Evolutionary conservation across 1,284 basidiomycete species (phyloP).

Genomic region (Ustilago bromivora): DNA sequence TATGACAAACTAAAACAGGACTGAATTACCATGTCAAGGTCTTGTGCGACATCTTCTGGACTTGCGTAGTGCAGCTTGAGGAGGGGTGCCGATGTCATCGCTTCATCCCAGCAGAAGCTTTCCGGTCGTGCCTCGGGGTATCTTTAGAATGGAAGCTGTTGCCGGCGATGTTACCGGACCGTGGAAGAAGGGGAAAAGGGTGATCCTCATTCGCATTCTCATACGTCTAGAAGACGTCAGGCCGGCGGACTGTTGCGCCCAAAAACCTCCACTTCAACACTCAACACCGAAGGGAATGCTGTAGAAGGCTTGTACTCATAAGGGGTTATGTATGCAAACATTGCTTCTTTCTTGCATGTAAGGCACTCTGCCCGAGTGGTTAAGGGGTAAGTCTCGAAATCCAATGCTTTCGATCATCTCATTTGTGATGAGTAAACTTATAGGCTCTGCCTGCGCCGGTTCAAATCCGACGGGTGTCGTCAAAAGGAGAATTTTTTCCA

Average conservation of each 20-base stretch:
- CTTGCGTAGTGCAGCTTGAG: slow-evolving; percentile 25
- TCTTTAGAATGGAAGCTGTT: background rate
- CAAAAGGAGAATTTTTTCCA: slow-evolving; percentile 14
- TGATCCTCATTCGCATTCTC: background rate
- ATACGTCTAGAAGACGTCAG: background rate
- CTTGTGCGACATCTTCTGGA: slow-evolving; percentile 41
- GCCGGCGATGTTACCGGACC: background rate
- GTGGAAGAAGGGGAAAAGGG: background rate
- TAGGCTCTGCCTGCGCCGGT: slow-evolving; percentile 51
- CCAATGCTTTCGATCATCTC: slow-evolving; percentile 22
- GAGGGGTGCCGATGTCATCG: slow-evolving; percentile 23
- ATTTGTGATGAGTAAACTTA: slow-evolving; percentile 32
- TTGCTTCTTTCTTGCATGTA: background rate
- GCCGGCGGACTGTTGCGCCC: slow-evolving; percentile 9
- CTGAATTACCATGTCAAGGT: slow-evolving; percentile 47
- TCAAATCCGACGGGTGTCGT: slow-evolving; percentile 52
- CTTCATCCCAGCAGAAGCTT: background rate
- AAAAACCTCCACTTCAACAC: background rate
- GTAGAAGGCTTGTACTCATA: background rate
- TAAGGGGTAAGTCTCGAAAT: slow-evolving; percentile 52
- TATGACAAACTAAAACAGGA: slow-evolving; percentile 24
- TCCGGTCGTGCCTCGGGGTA: background rate
- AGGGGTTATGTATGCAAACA: background rate
- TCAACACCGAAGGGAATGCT: background rate
- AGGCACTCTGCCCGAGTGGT: slow-evolving; percentile 51